A percentile compares a stretch with the other conserved stretches of the same genome.
phyloP scores from a whole-genome alignment of 169 alveolate genomes.

The Besnoitia besnoiti region DNA sequence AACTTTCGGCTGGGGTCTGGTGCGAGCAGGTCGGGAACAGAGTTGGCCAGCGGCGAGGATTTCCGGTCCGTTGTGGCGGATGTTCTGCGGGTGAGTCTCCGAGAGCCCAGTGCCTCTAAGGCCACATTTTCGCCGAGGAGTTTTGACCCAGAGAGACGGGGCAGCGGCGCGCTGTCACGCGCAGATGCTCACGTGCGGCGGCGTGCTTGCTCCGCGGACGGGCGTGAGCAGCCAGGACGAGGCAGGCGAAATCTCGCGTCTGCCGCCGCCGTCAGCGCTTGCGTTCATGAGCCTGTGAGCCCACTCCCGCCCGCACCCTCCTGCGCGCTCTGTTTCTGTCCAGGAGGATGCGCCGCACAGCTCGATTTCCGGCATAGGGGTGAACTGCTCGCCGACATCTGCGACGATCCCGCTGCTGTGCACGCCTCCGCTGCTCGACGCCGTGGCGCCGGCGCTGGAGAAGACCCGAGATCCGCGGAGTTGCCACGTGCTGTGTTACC shows the following conservation, averaged over 20 bases:
- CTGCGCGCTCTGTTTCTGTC: background rate
- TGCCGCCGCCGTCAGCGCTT: too few relatives aligned
- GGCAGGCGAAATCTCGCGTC: too few relatives aligned
- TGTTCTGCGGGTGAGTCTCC: background rate
- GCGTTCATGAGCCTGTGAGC: too few relatives aligned
- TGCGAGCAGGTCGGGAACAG: background rate
- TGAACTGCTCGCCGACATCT: background rate
- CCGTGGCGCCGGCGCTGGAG: background rate
- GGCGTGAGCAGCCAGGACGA: too few relatives aligned
- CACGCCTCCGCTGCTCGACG: background rate
- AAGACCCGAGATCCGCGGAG: background rate
- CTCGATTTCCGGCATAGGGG: conserved; percentile 11
- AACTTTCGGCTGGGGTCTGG: too few relatives aligned
- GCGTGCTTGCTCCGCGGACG: too few relatives aligned
- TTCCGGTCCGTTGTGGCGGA: background rate
- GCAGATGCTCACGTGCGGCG: too few relatives aligned
- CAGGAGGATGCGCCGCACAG: conserved; percentile 14
- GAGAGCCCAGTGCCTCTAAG: too few relatives aligned
- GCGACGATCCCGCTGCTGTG: background rate
- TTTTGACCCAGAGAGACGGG: too few relatives aligned
- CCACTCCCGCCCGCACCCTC: too few relatives aligned
- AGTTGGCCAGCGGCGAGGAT: conserved; percentile 13
- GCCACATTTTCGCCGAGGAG: too few relatives aligned
- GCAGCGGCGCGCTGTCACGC: too few relatives aligned
- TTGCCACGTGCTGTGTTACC: background rate